Percentiles rank a stretch among this genome's conserved stretches.
Conservation (phyloP, 306 rosid species). For the Vachellia pachyceras region DNA sequence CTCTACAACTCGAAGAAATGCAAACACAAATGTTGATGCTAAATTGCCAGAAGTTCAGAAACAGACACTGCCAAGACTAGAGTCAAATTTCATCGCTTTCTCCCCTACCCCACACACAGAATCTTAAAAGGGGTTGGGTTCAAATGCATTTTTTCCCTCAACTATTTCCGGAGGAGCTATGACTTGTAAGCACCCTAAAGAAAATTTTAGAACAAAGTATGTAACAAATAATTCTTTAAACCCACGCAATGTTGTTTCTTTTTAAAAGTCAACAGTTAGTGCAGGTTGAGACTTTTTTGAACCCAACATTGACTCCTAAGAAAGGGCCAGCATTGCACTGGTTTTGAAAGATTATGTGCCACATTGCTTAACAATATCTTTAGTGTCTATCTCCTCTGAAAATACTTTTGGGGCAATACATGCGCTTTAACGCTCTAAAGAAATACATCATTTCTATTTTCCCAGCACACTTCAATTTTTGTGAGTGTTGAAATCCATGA, state of each 20-base stretch:
- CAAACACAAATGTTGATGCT: not conserved
- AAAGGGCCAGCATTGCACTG: not conserved
- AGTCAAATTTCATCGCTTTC: not conserved
- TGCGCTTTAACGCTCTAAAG: not conserved
- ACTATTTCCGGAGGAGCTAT: not conserved
- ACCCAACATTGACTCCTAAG: not conserved
- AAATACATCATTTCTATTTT: not conserved
- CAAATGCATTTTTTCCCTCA: not conserved
- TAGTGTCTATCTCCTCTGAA: not conserved
- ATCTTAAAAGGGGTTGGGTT: not conserved
- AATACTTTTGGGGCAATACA: not conserved
- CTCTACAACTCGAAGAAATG: not conserved
- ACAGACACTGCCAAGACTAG: not conserved
- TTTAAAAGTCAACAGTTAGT: not conserved
- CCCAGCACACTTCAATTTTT: not conserved
- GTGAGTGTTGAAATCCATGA: not conserved
- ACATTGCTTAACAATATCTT: not conserved
- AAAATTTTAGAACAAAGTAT: not conserved
- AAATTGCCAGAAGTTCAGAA: constrained; percentile 12
- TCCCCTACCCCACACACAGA: not conserved
- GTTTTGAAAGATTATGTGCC: not conserved
- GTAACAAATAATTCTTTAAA: not conserved
- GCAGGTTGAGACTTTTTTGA: not conserved
- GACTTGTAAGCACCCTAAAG: not conserved
- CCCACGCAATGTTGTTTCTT: not conserved